Evolutionary conservation across 2,329 filamentous ascomycete genomes (phyloP), one percentile per base, ranked within the genome.

Genomic region (Aspergillus sp.): DNA sequence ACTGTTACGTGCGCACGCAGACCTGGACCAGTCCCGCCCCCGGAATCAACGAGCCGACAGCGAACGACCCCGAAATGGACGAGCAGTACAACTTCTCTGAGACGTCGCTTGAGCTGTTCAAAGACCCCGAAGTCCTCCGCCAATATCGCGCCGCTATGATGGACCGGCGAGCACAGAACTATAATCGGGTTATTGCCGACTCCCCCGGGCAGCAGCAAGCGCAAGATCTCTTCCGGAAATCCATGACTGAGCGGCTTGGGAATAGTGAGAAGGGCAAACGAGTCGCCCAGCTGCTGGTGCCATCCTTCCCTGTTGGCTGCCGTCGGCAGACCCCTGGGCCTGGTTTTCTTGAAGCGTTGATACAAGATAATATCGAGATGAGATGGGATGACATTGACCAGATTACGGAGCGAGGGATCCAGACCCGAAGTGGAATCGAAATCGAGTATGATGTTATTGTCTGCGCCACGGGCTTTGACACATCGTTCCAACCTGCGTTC

Each of bases 381-480:
- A 36, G 58, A 41, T 60, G 53, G 49, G 48, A 60, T 1, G 57
- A 62, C 2, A 66, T 72, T 36, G 62, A 64, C 1, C 32, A 41
- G 5, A 54, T 68, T 13, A 66, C 60, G 1, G 22, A 52, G 11
- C 36, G 15, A 7, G 68, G 68, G n/a, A 62, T 67, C 13, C 38
- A 36, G 2, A 63, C 63, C 0, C 5, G 18, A 5, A 45, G 55
- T 34, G 63, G 63, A 2, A 36, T 45, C 5, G 57, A 51, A 13
- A 34, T 59, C 12, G 53, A 69, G 32, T 57, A 67, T 39, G 68
- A 72, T 49, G 52, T 68, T 1, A 66, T 68, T 53, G 49, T 76
- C 32, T 76, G 72, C 58, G 72, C 74, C 4, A 78, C 75, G 1
- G 76, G 76, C 0, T 78, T 76, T 57, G 70, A 77, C 54, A 71